These are phyloP conservation scores for Apiotrichum brassicae DNA, from an alignment of 1,284 basidiomycete species.

Conservation along the genomic window DNA sequence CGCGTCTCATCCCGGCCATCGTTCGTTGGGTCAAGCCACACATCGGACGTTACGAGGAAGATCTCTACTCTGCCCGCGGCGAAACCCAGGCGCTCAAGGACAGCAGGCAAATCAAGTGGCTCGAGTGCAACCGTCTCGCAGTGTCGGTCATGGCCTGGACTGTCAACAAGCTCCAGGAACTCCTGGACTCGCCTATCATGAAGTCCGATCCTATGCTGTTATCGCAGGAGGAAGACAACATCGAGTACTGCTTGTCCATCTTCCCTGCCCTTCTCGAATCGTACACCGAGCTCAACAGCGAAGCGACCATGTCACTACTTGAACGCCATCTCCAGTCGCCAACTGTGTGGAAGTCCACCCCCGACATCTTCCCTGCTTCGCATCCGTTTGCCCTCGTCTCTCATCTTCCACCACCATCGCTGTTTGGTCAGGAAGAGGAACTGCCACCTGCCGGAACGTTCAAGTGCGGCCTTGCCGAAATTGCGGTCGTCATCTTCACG, in stretches of 20 bases:
- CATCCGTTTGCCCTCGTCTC: constrained; percentile 85
- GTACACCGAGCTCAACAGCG: constrained; percentile 72
- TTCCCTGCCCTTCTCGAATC: constrained; percentile 80
- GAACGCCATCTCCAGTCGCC: constrained; percentile 63
- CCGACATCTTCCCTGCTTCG: constrained; percentile 84
- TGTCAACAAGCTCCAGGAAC: constrained; percentile 80
- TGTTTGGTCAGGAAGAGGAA: constrained; percentile 31
- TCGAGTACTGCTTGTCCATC: constrained; percentile 80
- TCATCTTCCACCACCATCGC: constrained; percentile 56
- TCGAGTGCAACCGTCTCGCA: constrained; percentile 75
- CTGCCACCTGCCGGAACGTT: constrained; percentile 52
- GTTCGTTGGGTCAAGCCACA: constrained; percentile 92
- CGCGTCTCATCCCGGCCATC: constrained; percentile 76
- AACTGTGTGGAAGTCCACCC: constrained; percentile 55
- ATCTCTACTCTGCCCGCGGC: constrained; percentile 15
- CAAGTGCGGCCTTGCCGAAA: constrained; percentile 77
- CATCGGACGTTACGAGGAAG: constrained; percentile 74
- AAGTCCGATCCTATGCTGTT: constrained; percentile 57
- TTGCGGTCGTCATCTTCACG: constrained; percentile 75
- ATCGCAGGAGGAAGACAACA: constrained; percentile 83
- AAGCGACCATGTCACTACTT: constrained; percentile 61
- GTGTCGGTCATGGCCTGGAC: constrained; percentile 72
- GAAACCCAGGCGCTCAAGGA: constrained; percentile 52
- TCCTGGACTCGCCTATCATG: constrained; percentile 63
- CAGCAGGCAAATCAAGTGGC: constrained; percentile 73